Conservation (phyloP, 331 rosid genomes). For the Acacia concinna region DNA sequence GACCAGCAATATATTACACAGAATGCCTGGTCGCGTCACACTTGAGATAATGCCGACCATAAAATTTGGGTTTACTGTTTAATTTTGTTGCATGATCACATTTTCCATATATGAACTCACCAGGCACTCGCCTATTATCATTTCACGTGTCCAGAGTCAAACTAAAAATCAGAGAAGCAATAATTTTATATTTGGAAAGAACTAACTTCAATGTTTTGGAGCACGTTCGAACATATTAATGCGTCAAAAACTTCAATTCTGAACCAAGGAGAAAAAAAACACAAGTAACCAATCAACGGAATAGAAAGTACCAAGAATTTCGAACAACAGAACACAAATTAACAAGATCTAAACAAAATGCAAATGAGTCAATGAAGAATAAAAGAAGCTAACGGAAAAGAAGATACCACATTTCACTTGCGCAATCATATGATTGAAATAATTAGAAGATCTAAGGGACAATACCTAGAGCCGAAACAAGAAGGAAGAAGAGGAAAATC, state of each 20-base stretch:
- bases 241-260: neutral
- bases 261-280: neutral
- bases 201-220: neutral
- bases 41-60: neutral
- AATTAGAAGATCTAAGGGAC: neutral
- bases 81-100: neutral
- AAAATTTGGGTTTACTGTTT: neutral
- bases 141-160: constrained; percentile 5
- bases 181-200: neutral
- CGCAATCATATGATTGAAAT: neutral
- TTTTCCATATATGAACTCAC: constrained; percentile 1
- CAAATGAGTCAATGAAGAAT: neutral
- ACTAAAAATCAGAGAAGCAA: neutral
- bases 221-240: neutral
- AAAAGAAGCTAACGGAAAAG: neutral
- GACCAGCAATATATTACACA: neutral
- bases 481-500: constrained; percentile 42
- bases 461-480: constrained; percentile 48
- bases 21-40: neutral
- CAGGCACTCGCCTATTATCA: neutral
- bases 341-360: constrained; percentile 20
- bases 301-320: neutral
- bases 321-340: neutral
- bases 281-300: constrained; percentile 4
- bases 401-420: neutral